Evolutionary conservation across 2,329 filamentous ascomycete species (phyloP), one percentile per base, ranked within the genome.

Genomic region (Aspergillus ustus): DNA sequence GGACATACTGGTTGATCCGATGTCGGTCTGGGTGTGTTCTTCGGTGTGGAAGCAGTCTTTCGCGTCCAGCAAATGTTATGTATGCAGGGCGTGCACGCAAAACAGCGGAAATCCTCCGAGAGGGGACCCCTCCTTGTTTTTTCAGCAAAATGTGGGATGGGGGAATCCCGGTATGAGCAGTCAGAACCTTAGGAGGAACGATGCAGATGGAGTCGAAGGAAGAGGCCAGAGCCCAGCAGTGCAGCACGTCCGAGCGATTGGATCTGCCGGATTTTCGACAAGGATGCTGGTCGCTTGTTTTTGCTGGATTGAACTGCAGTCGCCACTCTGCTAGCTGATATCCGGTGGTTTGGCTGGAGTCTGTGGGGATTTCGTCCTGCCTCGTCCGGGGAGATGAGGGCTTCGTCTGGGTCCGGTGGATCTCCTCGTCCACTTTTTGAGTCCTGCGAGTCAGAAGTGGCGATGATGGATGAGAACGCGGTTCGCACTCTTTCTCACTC

Each of bases 121-220:
- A n/a, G 11, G 34, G 6, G 11, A 2, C 34, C 29, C 37, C 44
- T 50, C 31, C 34, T 51, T 34, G 25, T 25, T 44, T 20, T 15
- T 28, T 25, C 34, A 43, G 37, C 25, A 44, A 28, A 31, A 52
- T 61, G 59, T 61, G 59, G 59, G 59, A 58, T 49, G 59, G 59
- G 59, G 59, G 54, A 57, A 49, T 61, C 43, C 59, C 59, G 59
- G 31, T 29, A 28, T 51, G 29, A 22, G 25, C 25, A 45, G 48
- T 29, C n/a, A 28, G 28, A 44, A 20, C 15, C 25, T 19, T 15
- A 29, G 25, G 31, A 9, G 28, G n/a, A 31, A 22, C 7, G 40
- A 19, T 20, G 34, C 20, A 17, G 28, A 48, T 28, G 53, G 53
- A 25, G 44, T 13, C 25, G 28, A 49, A n/a, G 46, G 9, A 22